Evolutionary conservation across 2,329 filamentous ascomycete species (phyloP), one percentile per base, ranked within the genome.

Genomic region (Diaporthe longicolla): DNA sequence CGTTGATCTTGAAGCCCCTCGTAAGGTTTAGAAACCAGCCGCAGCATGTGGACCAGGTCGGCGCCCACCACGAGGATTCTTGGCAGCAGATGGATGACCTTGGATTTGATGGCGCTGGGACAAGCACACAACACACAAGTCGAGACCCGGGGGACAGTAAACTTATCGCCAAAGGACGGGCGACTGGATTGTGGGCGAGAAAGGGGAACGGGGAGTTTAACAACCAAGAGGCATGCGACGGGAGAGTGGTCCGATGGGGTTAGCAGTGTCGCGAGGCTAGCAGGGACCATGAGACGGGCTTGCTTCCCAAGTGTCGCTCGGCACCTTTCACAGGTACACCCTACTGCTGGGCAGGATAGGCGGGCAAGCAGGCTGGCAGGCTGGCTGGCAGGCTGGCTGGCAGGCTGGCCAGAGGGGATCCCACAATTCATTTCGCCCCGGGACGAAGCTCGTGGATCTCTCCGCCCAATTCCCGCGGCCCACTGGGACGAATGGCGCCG

Each of bases 221-320:
- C 32, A 55, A 71, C 35, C 21, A 55, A 63, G 35, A 26, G 57
- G 32, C 21, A 19, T 26, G 48, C n/a, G 66, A n/a, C 35, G 26
- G 52, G 52, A 24, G 55, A 15, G 29, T 71, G 70, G 32, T 63
- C 70, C 8, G 70, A 71, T 71, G 70, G 50, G 70, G 70, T 71
- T 71, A 71, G 70, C 37, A 71, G 26, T 37, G 21, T 71, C 70
- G 55, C 43, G 40, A 59, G 52, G 21, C 68, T 50, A 48, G 54
- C 55, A 48, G 48, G 70, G 48, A 40, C 63, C 48, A 71, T 29
- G 70, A 71, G 70, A 50, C 70, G 57, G 57, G 24, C 45, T 71
- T 54, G 35, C 57, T 37, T 52, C 43, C 57, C 45, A 54, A 29
- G 32, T 43, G 45, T 52, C 21, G 43, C 57, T 71, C 43, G 69